Conservation (phyloP, 2,329 filamentous ascomycete genomes). For the Talaromyces sp. region DNA sequence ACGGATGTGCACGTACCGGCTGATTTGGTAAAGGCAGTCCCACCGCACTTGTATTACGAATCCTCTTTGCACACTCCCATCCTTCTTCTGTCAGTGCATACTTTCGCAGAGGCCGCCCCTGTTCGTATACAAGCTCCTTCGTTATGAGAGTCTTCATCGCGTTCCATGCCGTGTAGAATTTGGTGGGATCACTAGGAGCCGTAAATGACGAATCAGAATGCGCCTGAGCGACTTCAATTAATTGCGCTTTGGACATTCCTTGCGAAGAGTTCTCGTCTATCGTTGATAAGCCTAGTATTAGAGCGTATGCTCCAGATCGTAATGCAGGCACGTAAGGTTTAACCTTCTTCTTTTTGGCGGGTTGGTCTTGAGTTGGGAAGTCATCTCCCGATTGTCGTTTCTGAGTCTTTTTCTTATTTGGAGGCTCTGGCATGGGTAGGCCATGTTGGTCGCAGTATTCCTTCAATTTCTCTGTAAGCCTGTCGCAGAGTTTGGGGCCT, state of each 20-base stretch:
- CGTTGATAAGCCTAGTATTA: slow-evolving; percentile 64
- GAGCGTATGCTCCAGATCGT: slow-evolving; percentile 70
- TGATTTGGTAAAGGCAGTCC: slow-evolving; percentile 3
- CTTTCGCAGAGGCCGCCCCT: slow-evolving; percentile 63
- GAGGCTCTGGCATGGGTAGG: slow-evolving; percentile 63
- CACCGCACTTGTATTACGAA: slow-evolving; percentile 47
- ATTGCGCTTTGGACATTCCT: slow-evolving; percentile 64
- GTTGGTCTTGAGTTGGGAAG: slow-evolving; percentile 32
- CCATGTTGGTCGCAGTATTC: slow-evolving; percentile 64
- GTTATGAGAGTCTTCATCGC: slow-evolving; percentile 73
- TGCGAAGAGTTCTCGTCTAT: slow-evolving; percentile 53
- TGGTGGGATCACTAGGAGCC: slow-evolving; percentile 62
- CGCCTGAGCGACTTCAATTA: slow-evolving; percentile 67
- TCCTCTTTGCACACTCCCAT: slow-evolving; percentile 67
- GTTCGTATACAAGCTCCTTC: slow-evolving; percentile 71
- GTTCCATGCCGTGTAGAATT: slow-evolving; percentile 76
- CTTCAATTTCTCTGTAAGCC: slow-evolving; percentile 59
- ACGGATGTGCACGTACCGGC: neutral
- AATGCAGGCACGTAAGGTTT: slow-evolving; percentile 70
- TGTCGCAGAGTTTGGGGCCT: slow-evolving; percentile 67
- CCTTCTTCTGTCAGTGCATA: slow-evolving; percentile 74
- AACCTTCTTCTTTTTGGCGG: slow-evolving; percentile 55
- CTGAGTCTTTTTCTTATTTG: slow-evolving; percentile 35
- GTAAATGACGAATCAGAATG: slow-evolving; percentile 72
- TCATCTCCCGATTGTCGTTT: slow-evolving; percentile 33